Evolutionary conservation across 352 stramenopile species (phyloP), one percentile per base, ranked within the genome.

Genomic region (Hyaloperonospora arabidopsidis): DNA sequence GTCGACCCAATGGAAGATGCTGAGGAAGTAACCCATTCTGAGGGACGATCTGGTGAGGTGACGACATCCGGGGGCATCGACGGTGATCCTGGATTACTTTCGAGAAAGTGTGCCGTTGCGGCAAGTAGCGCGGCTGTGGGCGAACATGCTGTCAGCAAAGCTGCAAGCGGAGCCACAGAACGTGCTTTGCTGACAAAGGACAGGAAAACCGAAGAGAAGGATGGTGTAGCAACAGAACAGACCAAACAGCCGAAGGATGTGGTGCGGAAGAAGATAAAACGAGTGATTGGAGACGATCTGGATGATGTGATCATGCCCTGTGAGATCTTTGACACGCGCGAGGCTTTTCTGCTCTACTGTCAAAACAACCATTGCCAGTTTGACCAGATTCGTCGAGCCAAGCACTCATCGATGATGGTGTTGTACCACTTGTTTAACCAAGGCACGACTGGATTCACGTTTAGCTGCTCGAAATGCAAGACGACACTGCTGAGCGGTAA

Each of bases 361-460:
- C 81, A 93, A 60, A 93, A 93, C 68, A 93, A 92, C 47, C 77
- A 92, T 61, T 90, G 77, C 55, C 75, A 92, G 57, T 87, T 87
- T 59, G 72, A 88, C 60, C 77, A 90, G 65, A 84, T 89, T 46
- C 76, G 79, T 0, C 83, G 74, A n/a, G 81, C 75, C 5, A 92
- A 89, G 60, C 83, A 87, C 63, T 88, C 74, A 49, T 89, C 79
- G 38, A 89, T 89, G 83, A 93, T 88, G 76, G 77, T 91, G 29
- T 45, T 93, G 28, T 89, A 91, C 35, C 84, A 93, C 53, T 67
- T 91, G 62, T 89, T 96, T 61, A 95, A 97, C 57, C 86, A 94
- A 52, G 94, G 97, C 64, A 97, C 93, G 32, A 97, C 95, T 11
- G 97, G 97, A 36, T 98, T 98, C 76, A 94, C 97, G 36, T 96